phyloP scores from a whole-genome alignment of 2,329 filamentous ascomycete species.

The Colletotrichum orbiculare region DNA sequence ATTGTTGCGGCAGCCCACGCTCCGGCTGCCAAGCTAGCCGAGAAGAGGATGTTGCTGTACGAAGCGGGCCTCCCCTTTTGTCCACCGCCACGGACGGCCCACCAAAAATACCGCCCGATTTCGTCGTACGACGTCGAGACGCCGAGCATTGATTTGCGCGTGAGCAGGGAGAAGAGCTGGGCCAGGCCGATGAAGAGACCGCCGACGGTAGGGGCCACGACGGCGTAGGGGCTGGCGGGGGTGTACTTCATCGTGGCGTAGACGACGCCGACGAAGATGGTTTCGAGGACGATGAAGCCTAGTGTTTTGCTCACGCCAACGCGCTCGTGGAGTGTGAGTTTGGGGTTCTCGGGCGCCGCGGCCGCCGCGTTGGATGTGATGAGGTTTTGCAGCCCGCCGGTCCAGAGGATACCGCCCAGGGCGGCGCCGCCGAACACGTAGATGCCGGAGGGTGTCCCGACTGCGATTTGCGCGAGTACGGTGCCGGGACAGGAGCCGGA shows the following conservation, averaged over 20 bases:
- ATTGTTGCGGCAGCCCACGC: constrained; percentile 52
- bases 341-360: constrained; percentile 38
- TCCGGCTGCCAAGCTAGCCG: constrained; percentile 60
- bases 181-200: constrained; percentile 69
- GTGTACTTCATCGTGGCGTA: constrained; percentile 48
- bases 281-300: constrained; percentile 56
- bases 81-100: constrained; percentile 47
- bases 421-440: constrained; percentile 65
- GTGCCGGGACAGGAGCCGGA: constrained; percentile 75
- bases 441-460: constrained; percentile 62
- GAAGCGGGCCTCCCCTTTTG: constrained; percentile 44
- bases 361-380: constrained; percentile 44
- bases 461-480: constrained; percentile 69
- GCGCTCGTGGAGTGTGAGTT: constrained; percentile 50
- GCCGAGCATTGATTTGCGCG: constrained; percentile 66
- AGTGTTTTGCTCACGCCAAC: constrained; percentile 52
- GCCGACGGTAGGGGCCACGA: constrained; percentile 60
- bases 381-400: constrained; percentile 53
- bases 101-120: constrained; percentile 64
- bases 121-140: constrained; percentile 73
- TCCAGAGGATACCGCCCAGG: constrained; percentile 65
- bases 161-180: constrained; percentile 66
- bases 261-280: constrained; percentile 53
- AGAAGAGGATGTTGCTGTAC: constrained; percentile 62
- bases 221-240: constrained; percentile 44